Base-by-base conservation (phyloP, 345 rosid species). In the Eucalyptus lansdowneana region DNA sequence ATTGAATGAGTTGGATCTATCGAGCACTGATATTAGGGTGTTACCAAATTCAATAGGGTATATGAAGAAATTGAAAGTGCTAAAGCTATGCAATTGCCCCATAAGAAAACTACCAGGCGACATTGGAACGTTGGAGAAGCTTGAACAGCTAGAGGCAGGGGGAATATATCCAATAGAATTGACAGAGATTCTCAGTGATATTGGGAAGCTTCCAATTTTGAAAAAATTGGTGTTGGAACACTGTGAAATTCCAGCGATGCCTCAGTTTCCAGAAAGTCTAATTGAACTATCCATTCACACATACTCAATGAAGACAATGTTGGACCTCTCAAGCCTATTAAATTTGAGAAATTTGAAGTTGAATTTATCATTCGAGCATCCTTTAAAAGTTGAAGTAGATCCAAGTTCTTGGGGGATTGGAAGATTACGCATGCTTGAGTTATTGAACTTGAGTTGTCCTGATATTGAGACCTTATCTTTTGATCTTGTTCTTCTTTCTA, bases 1-100 rank as follows among this genome's bases (percentile, higher is more conserved):
- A 51, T 51, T 51, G 22, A 51, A 1, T 51, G 56, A 51, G 56
- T 1, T 51, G 3, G 22, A 51, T 51, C 22, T 51, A 51, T 51
- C 2, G 9, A 3, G 0, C 22, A 17, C 2, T 7, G 2, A 0
- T 17, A 0, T 51, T 7, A 17, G 9, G 22, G 22, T 0, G 2
- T 51, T 51, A 17, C 22, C 22, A 51, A 0, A 51, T 51, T 51
- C 56, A 51, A 17, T 51, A 3, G 0, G 22, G 9, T 54, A 54
- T 9, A 2, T 62, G 72, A 62, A 62, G 37, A 62, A 29, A 13
- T 62, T 29, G 72, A 29, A 69, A 34, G 44, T 69, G 3, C 12
- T 17, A 4, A 31, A 69, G 13, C 1, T 67, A 3, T 4, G 27
- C 60, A 0, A 9, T 4, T 2, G 22, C 42, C 6, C 7, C 12